These are phyloP conservation scores for Iris macrosiphon DNA, from an alignment of 106 monocot species.

Conservation along the genomic window DNA sequence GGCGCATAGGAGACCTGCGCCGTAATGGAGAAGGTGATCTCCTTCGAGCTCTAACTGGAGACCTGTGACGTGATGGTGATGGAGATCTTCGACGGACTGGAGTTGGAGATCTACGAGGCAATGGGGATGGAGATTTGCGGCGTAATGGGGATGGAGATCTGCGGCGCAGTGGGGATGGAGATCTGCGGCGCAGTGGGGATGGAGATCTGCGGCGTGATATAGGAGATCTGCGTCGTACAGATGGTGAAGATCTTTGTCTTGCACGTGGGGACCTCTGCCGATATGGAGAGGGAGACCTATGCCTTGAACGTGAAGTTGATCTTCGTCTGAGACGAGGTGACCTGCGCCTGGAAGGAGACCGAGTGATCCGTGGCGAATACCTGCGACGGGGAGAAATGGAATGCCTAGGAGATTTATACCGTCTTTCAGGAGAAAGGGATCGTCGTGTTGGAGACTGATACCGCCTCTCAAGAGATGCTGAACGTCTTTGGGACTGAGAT, in stretches of 20 bases:
- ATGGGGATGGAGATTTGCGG: slow-evolving; percentile 18
- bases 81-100: slow-evolving; percentile 35
- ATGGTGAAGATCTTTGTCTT: slow-evolving; percentile 16
- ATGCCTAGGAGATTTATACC: slow-evolving; percentile 21
- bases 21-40: slow-evolving; percentile 38
- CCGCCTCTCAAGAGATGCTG: slow-evolving; percentile 28
- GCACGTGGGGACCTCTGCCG: slow-evolving; percentile 12
- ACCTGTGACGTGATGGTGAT: slow-evolving; percentile 27
- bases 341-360: slow-evolving; percentile 36
- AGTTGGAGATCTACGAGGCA: slow-evolving; percentile 20
- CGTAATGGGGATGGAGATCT: slow-evolving; percentile 20
- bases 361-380: slow-evolving; percentile 21
- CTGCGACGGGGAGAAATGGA: slow-evolving; percentile 35
- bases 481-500: slow-evolving; percentile 26
- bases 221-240: slow-evolving; percentile 24
- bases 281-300: slow-evolving; percentile 27
- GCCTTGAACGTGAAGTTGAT: slow-evolving; percentile 26
- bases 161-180: slow-evolving; percentile 12
- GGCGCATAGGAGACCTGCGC: slow-evolving; percentile 23
- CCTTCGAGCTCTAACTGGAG: slow-evolving; percentile 24
- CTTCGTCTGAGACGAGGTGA: slow-evolving; percentile 42
- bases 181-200: slow-evolving; percentile 21
- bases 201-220: slow-evolving; percentile 19
- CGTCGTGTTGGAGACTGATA: slow-evolving; percentile 22
- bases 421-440: slow-evolving; percentile 22